phyloP scores from a whole-genome alignment of 306 rosid species.

The Cajanus cajan region DNA sequence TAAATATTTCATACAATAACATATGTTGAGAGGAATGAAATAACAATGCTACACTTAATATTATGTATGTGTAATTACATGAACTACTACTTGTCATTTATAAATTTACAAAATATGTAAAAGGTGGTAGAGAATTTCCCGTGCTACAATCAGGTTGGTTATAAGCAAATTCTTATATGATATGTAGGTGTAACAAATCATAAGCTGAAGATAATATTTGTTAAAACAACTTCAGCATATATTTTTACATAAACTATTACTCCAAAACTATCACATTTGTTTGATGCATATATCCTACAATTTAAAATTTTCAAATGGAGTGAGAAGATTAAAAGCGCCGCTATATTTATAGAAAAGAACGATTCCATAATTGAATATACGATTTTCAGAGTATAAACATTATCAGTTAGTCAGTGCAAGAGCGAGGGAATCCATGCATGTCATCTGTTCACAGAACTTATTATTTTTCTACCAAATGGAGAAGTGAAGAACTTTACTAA shows the following conservation, averaged over 20 bases:
- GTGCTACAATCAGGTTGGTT: not conserved
- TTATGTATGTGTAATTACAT: not conserved
- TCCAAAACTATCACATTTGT: not conserved
- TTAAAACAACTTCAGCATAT: not conserved
- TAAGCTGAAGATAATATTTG: not conserved
- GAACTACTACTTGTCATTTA: not conserved
- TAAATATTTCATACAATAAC: not conserved
- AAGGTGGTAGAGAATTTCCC: not conserved
- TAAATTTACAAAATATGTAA: not conserved
- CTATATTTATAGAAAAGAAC: constrained; percentile 8
- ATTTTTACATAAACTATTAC: not conserved
- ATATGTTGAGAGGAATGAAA: not conserved
- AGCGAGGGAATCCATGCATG: not conserved
- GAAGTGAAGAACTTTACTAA: not conserved
- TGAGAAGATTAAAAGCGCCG: not conserved
- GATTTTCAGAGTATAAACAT: constrained; percentile 5
- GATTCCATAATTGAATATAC: not conserved
- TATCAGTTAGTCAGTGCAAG: constrained; percentile 7
- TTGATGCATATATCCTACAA: not conserved
- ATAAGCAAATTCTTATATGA: not conserved
- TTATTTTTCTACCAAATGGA: not conserved
- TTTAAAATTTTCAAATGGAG: not conserved
- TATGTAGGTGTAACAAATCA: not conserved
- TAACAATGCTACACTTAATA: not conserved
- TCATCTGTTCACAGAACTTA: not conserved